Conservation (phyloP, 2,329 filamentous ascomycete species). For the Coniochaeta sp. region DNA sequence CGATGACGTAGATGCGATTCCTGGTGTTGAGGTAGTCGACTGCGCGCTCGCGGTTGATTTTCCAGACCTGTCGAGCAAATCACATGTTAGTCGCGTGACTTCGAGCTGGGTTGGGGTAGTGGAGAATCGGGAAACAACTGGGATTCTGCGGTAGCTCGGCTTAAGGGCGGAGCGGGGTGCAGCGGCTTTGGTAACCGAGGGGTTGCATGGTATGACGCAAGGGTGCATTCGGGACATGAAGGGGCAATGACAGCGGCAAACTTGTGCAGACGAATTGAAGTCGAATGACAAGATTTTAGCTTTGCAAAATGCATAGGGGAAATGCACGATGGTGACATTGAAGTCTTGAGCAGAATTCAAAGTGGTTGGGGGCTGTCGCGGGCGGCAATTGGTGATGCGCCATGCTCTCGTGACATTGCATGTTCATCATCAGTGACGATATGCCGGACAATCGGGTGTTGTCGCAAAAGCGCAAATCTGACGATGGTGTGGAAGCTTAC, state of each 20-base stretch:
- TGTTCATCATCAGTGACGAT: background rate
- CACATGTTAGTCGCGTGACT: slow-evolving; percentile 20
- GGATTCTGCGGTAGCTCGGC: background rate
- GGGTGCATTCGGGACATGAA: background rate
- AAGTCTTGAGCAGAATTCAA: background rate
- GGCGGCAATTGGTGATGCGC: background rate
- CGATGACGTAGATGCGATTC: slow-evolving; percentile 96
- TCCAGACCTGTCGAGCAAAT: slow-evolving; percentile 69
- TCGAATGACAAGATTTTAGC: slow-evolving; percentile 6
- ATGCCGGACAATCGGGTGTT: background rate
- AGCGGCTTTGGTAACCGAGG: background rate
- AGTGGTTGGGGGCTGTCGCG: background rate
- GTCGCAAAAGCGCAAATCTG: slow-evolving; percentile 3
- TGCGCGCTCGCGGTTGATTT: slow-evolving; percentile 97
- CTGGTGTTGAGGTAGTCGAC: slow-evolving; percentile 99
- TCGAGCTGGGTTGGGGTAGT: background rate
- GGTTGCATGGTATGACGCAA: slow-evolving; percentile 2
- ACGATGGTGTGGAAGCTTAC: slow-evolving; percentile 50
- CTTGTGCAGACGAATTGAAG: slow-evolving; percentile 5
- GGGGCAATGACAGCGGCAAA: slow-evolving; percentile 9
- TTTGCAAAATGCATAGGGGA: background rate
- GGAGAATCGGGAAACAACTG: background rate
- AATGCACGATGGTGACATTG: background rate
- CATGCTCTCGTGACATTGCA: background rate
- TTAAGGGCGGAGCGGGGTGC: background rate